Evolutionary conservation across 345 rosid species (phyloP).

Genomic region (Brassica juncea): DNA sequence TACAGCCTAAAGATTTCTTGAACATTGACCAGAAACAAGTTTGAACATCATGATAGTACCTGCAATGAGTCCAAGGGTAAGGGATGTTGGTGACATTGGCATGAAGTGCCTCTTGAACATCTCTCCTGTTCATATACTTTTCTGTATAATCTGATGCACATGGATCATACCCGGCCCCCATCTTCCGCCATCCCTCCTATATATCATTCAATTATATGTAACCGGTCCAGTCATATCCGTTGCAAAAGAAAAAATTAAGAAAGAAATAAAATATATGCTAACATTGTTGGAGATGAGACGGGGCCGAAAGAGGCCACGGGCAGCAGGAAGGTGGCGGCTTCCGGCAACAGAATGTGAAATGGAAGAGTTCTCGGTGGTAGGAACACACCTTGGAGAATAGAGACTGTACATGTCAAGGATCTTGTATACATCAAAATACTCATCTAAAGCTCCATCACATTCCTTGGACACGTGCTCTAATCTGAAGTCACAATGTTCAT

Average conservation of each 20-base stretch:
- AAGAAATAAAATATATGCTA: slow-evolving; percentile 1
- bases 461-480: slow-evolving; percentile 4
- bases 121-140: slow-evolving; percentile 63
- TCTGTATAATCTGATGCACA: slow-evolving; percentile 55
- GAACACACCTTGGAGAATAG: slow-evolving; percentile 52
- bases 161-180: slow-evolving; percentile 75
- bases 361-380: slow-evolving; percentile 12
- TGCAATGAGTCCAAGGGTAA: slow-evolving; percentile 84
- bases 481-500: slow-evolving; percentile 57
- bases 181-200: slow-evolving; percentile 57
- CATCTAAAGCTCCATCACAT: slow-evolving; percentile 44
- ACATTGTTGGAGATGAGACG: slow-evolving; percentile 51
- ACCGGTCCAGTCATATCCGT: background rate
- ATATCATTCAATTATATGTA: background rate
- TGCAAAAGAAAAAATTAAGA: background rate
- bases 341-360: slow-evolving; percentile 22
- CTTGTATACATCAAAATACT: slow-evolving; percentile 53
- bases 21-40: background rate
- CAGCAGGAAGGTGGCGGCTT: slow-evolving; percentile 40
- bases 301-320: slow-evolving; percentile 43
- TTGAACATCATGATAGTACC: slow-evolving; percentile 37
- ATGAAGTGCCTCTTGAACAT: slow-evolving; percentile 76
- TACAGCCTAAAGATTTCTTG: no score
- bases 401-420: slow-evolving; percentile 83
- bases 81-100: slow-evolving; percentile 65